A percentile compares a stretch with the other conserved stretches of the same genome.
Conservation (phyloP, 2,329 filamentous ascomycete species). For the Fusarium sublunatum region DNA sequence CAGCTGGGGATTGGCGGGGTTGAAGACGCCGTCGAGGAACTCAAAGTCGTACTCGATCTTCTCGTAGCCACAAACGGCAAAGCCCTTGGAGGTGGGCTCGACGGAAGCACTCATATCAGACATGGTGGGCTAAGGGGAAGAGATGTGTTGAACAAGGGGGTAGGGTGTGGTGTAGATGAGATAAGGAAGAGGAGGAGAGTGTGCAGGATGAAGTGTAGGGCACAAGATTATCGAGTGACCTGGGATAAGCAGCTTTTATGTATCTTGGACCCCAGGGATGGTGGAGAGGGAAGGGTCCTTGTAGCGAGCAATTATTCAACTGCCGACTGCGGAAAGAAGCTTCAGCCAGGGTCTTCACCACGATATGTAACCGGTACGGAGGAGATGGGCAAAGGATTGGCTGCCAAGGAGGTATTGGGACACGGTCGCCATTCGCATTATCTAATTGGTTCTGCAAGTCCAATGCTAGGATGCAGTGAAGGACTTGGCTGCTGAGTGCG, state of each 20-base stretch:
- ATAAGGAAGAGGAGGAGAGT: constrained; percentile 3
- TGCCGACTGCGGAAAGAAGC: constrained; percentile 21
- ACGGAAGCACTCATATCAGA: constrained; percentile 77
- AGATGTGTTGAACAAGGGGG: background rate
- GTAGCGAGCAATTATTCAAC: constrained; percentile 12
- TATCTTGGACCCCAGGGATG: background rate
- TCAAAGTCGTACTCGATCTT: constrained; percentile 82
- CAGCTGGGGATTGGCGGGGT: constrained; percentile 68
- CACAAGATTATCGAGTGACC: background rate
- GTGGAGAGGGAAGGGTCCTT: background rate
- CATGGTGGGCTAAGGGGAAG: constrained; percentile 58
- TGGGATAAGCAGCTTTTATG: constrained; percentile 32
- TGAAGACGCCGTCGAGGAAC: constrained; percentile 76
- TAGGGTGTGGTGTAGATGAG: constrained; percentile 2
- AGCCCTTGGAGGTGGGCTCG: constrained; percentile 70
- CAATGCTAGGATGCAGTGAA: constrained; percentile 20
- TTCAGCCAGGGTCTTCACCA: constrained; percentile 11
- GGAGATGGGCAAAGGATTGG: fast-evolving
- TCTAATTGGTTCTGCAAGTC: constrained; percentile 11
- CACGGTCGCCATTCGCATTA: background rate
- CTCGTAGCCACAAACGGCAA: constrained; percentile 78
- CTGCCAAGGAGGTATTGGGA: constrained; percentile 4
- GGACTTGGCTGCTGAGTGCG: background rate
- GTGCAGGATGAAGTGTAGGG: constrained; percentile 16
- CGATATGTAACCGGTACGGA: constrained; percentile 12